Evolutionary conservation across 163 green algal genomes (phyloP).

Genomic region (Smithsoniella earleae): DNA sequence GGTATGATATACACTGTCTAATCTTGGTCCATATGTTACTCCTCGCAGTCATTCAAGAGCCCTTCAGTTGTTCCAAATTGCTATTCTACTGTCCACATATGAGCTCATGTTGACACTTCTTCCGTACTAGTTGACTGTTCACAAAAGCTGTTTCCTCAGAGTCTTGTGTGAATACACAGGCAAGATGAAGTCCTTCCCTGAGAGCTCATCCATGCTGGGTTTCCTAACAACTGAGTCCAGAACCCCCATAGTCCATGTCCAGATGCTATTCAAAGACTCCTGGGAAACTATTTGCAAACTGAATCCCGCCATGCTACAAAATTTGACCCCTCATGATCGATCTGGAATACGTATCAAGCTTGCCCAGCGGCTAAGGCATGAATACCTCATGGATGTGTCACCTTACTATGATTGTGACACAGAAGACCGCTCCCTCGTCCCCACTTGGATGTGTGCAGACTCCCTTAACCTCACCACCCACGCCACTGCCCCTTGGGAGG

Average conservation of each 20-base stretch:
- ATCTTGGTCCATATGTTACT: no score
- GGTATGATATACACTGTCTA: no score
- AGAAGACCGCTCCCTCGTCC: background rate
- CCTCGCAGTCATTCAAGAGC: no score
- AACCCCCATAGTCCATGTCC: background rate
- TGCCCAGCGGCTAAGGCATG: background rate
- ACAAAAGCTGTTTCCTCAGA: no score
- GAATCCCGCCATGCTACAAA: background rate
- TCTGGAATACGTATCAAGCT: background rate
- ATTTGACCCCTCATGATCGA: background rate
- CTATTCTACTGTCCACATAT: no score
- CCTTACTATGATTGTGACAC: constrained; percentile 6
- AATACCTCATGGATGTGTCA: background rate
- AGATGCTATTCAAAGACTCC: background rate
- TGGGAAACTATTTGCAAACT: background rate
- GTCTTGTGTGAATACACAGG: no score
- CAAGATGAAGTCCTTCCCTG: background rate
- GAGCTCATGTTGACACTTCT: no score
- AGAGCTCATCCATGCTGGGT: constrained; percentile 11
- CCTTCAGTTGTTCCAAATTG: no score
- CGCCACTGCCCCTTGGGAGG: background rate
- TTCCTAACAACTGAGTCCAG: constrained; percentile 16
- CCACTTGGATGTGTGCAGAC: background rate
- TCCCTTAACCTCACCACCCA: background rate
- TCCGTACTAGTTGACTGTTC: no score